Conservation (phyloP, 257 asterid genomes). For the Anisodus acutangulus region DNA sequence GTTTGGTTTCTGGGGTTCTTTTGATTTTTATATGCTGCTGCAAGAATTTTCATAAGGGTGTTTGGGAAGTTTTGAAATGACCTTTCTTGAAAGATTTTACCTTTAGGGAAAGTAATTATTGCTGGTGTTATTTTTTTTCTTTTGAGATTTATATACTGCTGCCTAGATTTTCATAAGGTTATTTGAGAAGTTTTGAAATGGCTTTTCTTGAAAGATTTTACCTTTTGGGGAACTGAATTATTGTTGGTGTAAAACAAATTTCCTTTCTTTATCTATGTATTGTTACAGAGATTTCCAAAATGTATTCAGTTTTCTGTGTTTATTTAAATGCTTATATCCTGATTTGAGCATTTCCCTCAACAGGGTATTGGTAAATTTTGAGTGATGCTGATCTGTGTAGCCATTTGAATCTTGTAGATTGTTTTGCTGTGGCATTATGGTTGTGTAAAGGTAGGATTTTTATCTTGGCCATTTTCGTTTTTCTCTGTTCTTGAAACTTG, state of each 20-base stretch:
- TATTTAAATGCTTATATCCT: neutral
- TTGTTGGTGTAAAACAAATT: neutral
- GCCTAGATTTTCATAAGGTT: neutral
- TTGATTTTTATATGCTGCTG: neutral
- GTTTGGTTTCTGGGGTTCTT: neutral
- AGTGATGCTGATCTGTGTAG: constrained; percentile 25
- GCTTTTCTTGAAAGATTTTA: neutral
- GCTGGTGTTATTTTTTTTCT: neutral
- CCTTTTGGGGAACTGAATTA: neutral
- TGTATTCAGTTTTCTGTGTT: neutral
- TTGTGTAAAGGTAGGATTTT: neutral
- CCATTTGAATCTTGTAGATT: constrained; percentile 18
- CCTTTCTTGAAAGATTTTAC: neutral
- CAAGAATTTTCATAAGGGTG: neutral
- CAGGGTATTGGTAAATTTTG: constrained; percentile 8
- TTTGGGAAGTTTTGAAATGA: neutral
- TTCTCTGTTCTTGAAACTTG: neutral
- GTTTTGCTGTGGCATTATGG: neutral
- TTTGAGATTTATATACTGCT: neutral
- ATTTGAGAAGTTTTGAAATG: neutral
- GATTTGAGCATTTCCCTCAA: constrained; percentile 10
- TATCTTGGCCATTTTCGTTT: neutral
- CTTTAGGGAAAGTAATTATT: neutral
- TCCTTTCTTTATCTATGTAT: neutral
- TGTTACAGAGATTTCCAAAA: neutral